Percentiles rank a stretch among this genome's conserved stretches.
phyloP scores from a whole-genome alignment of 495 filamentous ascomycete genomes.

The Friedmanniomyces simplex region DNA sequence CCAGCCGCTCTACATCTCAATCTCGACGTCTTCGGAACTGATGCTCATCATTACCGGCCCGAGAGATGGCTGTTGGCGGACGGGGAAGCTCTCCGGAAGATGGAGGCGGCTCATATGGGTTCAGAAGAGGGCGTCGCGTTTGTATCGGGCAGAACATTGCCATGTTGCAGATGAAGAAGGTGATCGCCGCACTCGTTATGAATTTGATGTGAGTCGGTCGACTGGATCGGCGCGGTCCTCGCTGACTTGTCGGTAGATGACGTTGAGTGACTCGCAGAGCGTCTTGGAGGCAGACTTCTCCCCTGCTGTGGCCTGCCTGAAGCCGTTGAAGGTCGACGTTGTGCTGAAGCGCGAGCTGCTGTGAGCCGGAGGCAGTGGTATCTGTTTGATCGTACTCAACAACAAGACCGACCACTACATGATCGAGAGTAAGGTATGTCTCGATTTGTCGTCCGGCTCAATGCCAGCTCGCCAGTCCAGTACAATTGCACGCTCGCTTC shows the following conservation, averaged over 20 bases:
- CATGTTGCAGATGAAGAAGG: background rate
- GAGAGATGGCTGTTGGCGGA: slow-evolving; percentile 10
- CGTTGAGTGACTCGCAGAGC: background rate
- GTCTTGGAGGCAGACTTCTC: background rate
- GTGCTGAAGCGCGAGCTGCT: background rate
- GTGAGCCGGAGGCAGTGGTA: too few species aligned
- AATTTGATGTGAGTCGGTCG: background rate
- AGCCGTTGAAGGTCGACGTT: background rate
- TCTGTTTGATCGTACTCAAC: too few species aligned
- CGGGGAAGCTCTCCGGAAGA: background rate
- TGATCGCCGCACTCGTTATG: background rate
- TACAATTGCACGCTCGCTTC: too few species aligned
- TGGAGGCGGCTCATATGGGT: background rate
- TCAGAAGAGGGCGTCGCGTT: background rate
- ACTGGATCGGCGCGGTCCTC: background rate
- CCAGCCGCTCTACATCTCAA: background rate
- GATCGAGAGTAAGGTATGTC: too few species aligned
- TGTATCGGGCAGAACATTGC: background rate
- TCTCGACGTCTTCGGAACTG: slow-evolving; percentile 3
- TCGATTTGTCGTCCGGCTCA: too few species aligned
- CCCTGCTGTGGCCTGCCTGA: background rate
- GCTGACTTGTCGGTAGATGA: background rate
- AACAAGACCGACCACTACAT: too few species aligned
- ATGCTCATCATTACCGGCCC: slow-evolving; percentile 5
- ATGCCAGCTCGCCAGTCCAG: too few species aligned